Evolutionary conservation across 805 yeast species (phyloP).

Genomic region (Starmerella bombicola): DNA sequence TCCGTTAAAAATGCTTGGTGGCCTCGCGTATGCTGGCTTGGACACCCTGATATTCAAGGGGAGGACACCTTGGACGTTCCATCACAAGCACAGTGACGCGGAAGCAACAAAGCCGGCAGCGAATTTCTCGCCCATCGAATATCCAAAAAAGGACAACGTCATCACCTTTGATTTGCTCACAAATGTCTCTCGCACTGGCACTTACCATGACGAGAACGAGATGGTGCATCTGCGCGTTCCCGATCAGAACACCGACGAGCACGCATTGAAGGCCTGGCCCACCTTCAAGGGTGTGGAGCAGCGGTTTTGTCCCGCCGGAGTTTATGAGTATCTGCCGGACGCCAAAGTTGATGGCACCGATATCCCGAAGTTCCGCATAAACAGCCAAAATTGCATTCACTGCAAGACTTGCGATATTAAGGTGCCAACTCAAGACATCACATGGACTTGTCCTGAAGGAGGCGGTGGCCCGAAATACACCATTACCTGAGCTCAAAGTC

Average conservation of each 20-base stretch:
- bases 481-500: slow-evolving; percentile 42
- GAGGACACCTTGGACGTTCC: slow-evolving; percentile 75
- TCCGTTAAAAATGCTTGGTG: slow-evolving; percentile 67
- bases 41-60: slow-evolving; percentile 72
- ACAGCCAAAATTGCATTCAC: slow-evolving; percentile 94
- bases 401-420: slow-evolving; percentile 98
- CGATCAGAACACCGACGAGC: slow-evolving; percentile 36
- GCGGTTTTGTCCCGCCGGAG: slow-evolving; percentile 97
- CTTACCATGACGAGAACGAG: slow-evolving; percentile 91
- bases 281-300: slow-evolving; percentile 77
- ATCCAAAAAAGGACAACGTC: slow-evolving; percentile 93
- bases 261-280: slow-evolving; percentile 58
- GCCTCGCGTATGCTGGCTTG: slow-evolving; percentile 71
- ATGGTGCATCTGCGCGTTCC: slow-evolving; percentile 63
- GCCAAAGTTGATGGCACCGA: slow-evolving; percentile 28
- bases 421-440: slow-evolving; percentile 85
- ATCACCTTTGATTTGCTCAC: slow-evolving; percentile 85
- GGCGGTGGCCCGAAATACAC: slow-evolving; percentile 97
- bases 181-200: slow-evolving; percentile 92
- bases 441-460: slow-evolving; percentile 98
- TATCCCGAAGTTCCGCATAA: slow-evolving; percentile 70
- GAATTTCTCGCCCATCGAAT: slow-evolving; percentile 56
- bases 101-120: slow-evolving; percentile 56
- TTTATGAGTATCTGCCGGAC: slow-evolving; percentile 81
- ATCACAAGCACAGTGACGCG: slow-evolving; percentile 57